A percentile compares a stretch with the other conserved stretches of the same genome.
These are phyloP conservation scores for Luffa aegyptiaca DNA, from an alignment of 306 rosid species.

Conservation along the genomic window DNA sequence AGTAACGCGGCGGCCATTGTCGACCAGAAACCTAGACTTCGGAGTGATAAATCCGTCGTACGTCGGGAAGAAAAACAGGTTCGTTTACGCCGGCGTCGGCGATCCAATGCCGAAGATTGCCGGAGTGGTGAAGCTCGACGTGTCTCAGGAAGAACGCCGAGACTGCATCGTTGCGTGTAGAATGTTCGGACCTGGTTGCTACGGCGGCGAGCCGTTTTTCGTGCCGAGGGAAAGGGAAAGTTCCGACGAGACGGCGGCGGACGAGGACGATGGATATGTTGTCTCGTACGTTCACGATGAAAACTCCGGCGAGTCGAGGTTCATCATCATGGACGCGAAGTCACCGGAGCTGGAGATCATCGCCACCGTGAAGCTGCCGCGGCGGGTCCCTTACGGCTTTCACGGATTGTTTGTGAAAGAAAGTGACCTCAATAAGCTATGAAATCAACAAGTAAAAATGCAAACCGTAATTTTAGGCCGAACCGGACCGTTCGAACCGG, in stretches of 20 bases:
- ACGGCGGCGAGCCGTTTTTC: conserved; percentile 78
- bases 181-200: conserved; percentile 59
- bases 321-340: conserved; percentile 77
- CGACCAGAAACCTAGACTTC: conserved; percentile 65
- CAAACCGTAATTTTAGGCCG: neutral
- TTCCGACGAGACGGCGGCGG: conserved; percentile 17
- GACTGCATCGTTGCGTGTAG: conserved; percentile 52
- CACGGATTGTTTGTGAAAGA: conserved; percentile 79
- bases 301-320: conserved; percentile 49
- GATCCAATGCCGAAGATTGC: conserved; percentile 87
- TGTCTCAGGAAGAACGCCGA: conserved; percentile 27
- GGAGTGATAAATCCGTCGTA: conserved; percentile 39
- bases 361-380: conserved; percentile 67
- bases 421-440: conserved; percentile 28
- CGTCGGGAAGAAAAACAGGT: conserved; percentile 37
- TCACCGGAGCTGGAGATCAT: conserved; percentile 61
- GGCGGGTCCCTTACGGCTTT: conserved; percentile 80
- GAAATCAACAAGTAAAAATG: neutral
- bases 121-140: conserved; percentile 79
- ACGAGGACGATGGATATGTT: conserved; percentile 70
- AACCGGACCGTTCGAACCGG: neutral
- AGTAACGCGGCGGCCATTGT: conserved; percentile 48
- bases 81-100: conserved; percentile 64
- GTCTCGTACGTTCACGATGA: conserved; percentile 63
- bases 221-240: conserved; percentile 42